Evolutionary conservation across 2,329 filamentous ascomycete species (phyloP), one percentile per base, ranked within the genome.

Genomic region (Penicillium griseofulvum): DNA sequence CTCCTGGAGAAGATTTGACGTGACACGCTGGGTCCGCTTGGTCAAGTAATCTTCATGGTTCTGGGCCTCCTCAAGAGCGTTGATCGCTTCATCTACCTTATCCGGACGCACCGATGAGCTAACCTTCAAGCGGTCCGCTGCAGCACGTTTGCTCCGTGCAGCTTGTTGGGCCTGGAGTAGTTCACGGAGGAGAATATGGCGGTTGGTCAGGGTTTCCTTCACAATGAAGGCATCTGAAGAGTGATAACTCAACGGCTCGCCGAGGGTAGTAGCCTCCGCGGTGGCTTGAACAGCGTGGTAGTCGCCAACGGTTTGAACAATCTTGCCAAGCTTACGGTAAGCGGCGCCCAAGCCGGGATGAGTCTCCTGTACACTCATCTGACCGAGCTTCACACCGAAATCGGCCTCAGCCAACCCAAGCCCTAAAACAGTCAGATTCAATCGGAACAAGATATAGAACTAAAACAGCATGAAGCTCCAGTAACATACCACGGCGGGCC

Each of bases 81-180:
- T 83, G 67, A 99, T 95, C n/a, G 94, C 94, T 75, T 99, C 94
- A 71, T 99, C 94, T 28, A 97, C 94, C 77, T 97, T 99, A 70
- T 99, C 94, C 34, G 89, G 84, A 59, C 91, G 88, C 34, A 99
- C 92, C 55, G 87, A 94, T 16, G 90, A 89, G 72, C 87, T 91
- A 17, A 87, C 86, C 71, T 95, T 96, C 57, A 99, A 82, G 42
- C 94, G 86, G 72, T 97, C 92, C 1, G 92, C 91, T 1, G 92
- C 90, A 60, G 87, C 86, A 37, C 94, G 84, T 73, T 91, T 94
- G 74, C 85, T 90, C 59, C 89, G 86, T 1, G 92, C 91, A 22
- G 81, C 81, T 71, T 96, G 89, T 71, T 97, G 92, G 0, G 94
- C 92, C 74, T 97, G 91, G 26, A 96, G 78, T 56, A 97, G 86